Evolutionary conservation across 192 early-diverging fungal species (phyloP).

Genomic region (Phycomyces blakesleeanus): DNA sequence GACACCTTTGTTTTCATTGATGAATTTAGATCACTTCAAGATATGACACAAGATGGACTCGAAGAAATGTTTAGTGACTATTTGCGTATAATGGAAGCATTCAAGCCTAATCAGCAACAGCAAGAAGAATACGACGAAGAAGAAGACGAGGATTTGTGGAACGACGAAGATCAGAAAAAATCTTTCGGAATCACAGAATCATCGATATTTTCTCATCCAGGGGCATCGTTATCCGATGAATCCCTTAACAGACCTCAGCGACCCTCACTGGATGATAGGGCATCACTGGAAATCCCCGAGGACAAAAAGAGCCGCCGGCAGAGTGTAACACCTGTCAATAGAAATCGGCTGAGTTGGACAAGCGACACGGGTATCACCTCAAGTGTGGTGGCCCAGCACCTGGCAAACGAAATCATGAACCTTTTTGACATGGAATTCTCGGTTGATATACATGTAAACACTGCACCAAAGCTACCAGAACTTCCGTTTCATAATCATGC

Average conservation of each 20-base stretch:
- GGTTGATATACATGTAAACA: constrained; percentile 24
- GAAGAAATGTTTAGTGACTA: constrained; percentile 37
- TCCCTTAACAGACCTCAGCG: background rate
- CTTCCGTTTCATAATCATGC: constrained; percentile 16
- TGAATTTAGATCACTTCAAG: constrained; percentile 32
- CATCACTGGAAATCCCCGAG: background rate
- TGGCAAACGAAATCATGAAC: constrained; percentile 34
- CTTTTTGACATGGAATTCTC: constrained; percentile 42
- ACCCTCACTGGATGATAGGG: background rate
- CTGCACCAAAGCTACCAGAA: constrained; percentile 31
- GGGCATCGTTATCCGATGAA: background rate
- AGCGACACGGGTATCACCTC: constrained; percentile 27
- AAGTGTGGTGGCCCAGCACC: constrained; percentile 22
- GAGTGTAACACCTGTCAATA: constrained; percentile 11
- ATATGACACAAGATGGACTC: constrained; percentile 31
- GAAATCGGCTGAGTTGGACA: constrained; percentile 29
- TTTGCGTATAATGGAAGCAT: constrained; percentile 29
- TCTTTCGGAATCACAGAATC: constrained; percentile 1
- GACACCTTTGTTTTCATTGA: no score
- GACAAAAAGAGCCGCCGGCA: constrained; percentile 7
- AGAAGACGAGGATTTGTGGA: background rate
- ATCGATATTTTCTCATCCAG: background rate
- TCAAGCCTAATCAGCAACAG: background rate
- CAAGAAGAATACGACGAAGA: constrained; percentile 8
- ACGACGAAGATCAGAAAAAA: constrained; percentile 12